These are phyloP conservation scores for Cyberlindnera meyerae DNA, from an alignment of 805 yeast species.

Conservation along the genomic window DNA sequence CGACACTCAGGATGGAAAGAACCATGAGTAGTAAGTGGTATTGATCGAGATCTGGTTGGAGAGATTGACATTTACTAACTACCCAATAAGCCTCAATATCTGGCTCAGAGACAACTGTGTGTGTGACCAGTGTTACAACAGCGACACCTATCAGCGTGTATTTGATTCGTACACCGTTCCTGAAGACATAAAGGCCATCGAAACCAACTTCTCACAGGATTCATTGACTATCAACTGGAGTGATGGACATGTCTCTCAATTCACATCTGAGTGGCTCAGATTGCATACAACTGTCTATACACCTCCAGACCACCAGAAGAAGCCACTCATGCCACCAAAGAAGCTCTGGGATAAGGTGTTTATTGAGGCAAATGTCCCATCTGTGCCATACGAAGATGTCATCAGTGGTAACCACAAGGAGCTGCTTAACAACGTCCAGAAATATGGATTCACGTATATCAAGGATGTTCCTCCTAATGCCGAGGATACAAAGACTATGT, in stretches of 20 bases:
- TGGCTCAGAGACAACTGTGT: slow-evolving; percentile 68
- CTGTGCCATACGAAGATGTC: slow-evolving; percentile 41
- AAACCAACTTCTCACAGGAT: background rate
- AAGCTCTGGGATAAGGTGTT: slow-evolving; percentile 42
- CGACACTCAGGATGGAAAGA: slow-evolving; percentile 2
- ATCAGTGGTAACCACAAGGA: slow-evolving; percentile 31
- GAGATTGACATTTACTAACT: background rate
- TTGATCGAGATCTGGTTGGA: background rate
- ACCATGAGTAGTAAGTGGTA: slow-evolving; percentile 8
- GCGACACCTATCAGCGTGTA: slow-evolving; percentile 53
- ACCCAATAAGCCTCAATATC: slow-evolving; percentile 28
- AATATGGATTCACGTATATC: slow-evolving; percentile 57
- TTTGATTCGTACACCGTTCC: slow-evolving; percentile 46
- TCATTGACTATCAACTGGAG: slow-evolving; percentile 11
- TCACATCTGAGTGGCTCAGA: slow-evolving; percentile 19
- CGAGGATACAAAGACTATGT: slow-evolving; percentile 52
- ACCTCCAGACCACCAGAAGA: slow-evolving; percentile 30
- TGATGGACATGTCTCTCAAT: slow-evolving; percentile 18
- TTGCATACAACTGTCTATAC: slow-evolving; percentile 28
- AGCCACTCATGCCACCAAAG: slow-evolving; percentile 32
- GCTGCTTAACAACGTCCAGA: slow-evolving; percentile 20
- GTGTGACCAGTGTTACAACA: slow-evolving; percentile 49
- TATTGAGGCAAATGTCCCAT: slow-evolving; percentile 23
- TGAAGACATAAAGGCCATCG: slow-evolving; percentile 23
- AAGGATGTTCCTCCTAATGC: slow-evolving; percentile 57